A percentile compares a stretch with the other conserved stretches of the same genome.
These are phyloP conservation scores for Pichia sp. DNA, from an alignment of 1,139 yeast species.

Conservation along the genomic window DNA sequence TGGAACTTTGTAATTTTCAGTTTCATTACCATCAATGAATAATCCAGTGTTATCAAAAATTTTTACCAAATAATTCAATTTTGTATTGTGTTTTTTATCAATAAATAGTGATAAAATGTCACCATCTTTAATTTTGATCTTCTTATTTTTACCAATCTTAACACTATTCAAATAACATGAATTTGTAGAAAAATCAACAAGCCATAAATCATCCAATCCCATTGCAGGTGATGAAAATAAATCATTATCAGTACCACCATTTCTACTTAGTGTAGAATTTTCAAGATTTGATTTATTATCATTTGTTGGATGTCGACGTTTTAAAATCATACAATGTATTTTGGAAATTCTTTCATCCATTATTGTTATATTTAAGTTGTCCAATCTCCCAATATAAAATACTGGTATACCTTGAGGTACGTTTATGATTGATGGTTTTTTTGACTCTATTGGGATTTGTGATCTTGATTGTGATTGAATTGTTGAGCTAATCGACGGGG, in stretches of 20 bases:
- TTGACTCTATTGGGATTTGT: neutral
- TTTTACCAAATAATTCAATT: slow-evolving; percentile 45
- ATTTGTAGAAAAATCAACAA: slow-evolving; percentile 73
- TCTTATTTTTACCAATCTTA: slow-evolving; percentile 55
- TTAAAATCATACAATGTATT: slow-evolving; percentile 65
- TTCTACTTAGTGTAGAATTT: neutral
- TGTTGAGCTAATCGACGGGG: neutral
- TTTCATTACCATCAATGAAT: slow-evolving; percentile 5
- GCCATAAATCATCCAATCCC: slow-evolving; percentile 69
- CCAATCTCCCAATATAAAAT: slow-evolving; percentile 56
- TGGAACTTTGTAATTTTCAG: slow-evolving; percentile 1
- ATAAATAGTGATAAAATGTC: slow-evolving; percentile 61
- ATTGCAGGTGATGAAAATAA: slow-evolving; percentile 59
- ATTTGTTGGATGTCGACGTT: slow-evolving; percentile 50
- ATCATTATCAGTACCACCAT: slow-evolving; percentile 19
- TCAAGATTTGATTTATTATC: slow-evolving; percentile 1
- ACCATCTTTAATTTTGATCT: slow-evolving; percentile 53
- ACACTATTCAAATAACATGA: slow-evolving; percentile 64
- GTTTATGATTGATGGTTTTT: slow-evolving; percentile 33
- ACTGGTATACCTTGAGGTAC: slow-evolving; percentile 59
- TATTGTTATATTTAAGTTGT: slow-evolving; percentile 48
- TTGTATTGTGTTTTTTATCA: slow-evolving; percentile 47
- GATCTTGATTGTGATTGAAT: neutral
- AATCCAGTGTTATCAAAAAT: slow-evolving; percentile 51
- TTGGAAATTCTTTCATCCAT: slow-evolving; percentile 76